Evolutionary conservation across 2,329 filamentous ascomycete species (phyloP).

Genomic region (Cercospora sp.): DNA sequence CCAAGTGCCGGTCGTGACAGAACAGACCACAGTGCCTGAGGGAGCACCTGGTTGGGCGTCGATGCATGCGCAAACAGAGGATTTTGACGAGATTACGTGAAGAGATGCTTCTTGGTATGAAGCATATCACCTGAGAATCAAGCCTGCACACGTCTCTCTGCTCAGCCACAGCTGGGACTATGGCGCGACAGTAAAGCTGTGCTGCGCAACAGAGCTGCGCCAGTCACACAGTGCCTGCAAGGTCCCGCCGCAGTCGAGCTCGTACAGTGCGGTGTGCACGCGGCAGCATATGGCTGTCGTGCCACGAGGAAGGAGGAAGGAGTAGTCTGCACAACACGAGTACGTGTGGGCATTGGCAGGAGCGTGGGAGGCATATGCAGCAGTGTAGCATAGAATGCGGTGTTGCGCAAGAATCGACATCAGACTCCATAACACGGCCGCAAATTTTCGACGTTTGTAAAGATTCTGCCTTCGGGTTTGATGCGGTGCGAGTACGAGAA

Average conservation of each 20-base stretch:
- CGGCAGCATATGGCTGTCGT: conserved; percentile 6
- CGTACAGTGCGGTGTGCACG: conserved; percentile 13
- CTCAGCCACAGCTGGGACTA: neutral
- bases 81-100: conserved; percentile 15
- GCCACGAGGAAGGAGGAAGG: neutral
- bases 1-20: conserved; percentile 15
- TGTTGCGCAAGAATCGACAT: neutral
- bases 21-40: conserved; percentile 4
- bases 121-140: conserved; percentile 18
- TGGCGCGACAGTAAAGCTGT: neutral
- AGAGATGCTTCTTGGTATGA: neutral
- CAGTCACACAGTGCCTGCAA: conserved; percentile 11
- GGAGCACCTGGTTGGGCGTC: conserved; percentile 20
- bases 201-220: neutral
- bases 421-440: neutral
- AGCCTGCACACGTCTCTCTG: neutral
- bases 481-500: neutral
- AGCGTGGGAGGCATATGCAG: neutral
- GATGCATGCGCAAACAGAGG: conserved; percentile 21
- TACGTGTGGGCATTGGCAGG: neutral
- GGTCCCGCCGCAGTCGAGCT: conserved; percentile 17
- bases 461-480: neutral
- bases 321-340: neutral
- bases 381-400: neutral
- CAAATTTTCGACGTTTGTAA: neutral